Base-by-base conservation (phyloP, 2,329 filamentous ascomycete genomes). In the Teratosphaeria pseudoeucalypti region DNA sequence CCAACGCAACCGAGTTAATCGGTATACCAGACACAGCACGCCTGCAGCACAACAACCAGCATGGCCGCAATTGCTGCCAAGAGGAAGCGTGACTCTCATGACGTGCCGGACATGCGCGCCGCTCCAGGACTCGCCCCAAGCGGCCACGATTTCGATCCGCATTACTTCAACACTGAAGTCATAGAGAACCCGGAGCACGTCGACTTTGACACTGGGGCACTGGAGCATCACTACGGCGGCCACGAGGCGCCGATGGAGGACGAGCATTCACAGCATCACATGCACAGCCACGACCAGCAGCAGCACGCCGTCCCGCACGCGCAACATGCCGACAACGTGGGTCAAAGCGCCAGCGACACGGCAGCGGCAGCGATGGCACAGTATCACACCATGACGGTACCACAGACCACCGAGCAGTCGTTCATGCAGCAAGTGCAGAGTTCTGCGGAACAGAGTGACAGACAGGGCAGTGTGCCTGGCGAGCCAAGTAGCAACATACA, bases 321-420 rank as follows among this genome's bases (percentile, higher is more conserved):
- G 14, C 65, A 63, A 52, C 52, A 55, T 53, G 61, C 63, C 19
- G 63, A 63, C n/a, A 55, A 52, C 59, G 78, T 76, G 69, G 78
- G 71, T 69, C 74, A 76, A 39, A 78, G 72, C 62, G 77, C 78
- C 12, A 78, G 75, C 64, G 84, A 85, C 55, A 86, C 84, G 49
- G 84, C 84, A 56, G 83, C 82, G 23, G 84, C 84, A 14, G 78
- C 78, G 6, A 72, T 79, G 61, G 75, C 76, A 16, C 70, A 72
- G 59, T 82, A 81, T 67, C 77, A 78, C 61, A 78, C 78, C 60
- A 82, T 83, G 80, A 81, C 78, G 14, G 78, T 82, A 23, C 80
- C 80, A 14, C 79, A 81, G 69, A 76, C 80, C 10, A 82, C 80
- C 2, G 80, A 82, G 62, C 72, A 81, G 11, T 76, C 79, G 26